A percentile compares a stretch with the other conserved stretches of the same genome.
These are phyloP conservation scores for Golubevia sp. DNA, from an alignment of 1,284 basidiomycete species.

Conservation along the genomic window DNA sequence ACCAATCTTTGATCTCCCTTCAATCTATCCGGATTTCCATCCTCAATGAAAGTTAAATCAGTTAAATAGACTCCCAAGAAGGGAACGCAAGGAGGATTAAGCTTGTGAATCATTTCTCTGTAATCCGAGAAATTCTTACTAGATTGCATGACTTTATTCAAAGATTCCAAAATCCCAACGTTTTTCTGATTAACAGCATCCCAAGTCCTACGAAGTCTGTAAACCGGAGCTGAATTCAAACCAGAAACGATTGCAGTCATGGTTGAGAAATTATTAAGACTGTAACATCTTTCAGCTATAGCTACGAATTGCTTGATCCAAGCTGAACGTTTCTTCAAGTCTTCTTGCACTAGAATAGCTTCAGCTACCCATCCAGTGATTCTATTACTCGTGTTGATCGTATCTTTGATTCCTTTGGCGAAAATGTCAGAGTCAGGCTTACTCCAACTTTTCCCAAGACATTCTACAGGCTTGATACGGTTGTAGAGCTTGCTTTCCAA, in stretches of 20 bases:
- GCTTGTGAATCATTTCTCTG: conserved; percentile 78
- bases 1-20: conserved; percentile 70
- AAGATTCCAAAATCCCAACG: conserved; percentile 65
- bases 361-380: conserved; percentile 92
- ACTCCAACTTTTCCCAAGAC: conserved; percentile 69
- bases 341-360: conserved; percentile 80
- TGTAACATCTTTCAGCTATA: conserved; percentile 87
- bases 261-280: conserved; percentile 89
- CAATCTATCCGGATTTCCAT: conserved; percentile 89
- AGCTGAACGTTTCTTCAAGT: conserved; percentile 79
- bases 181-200: conserved; percentile 76
- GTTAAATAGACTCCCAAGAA: conserved; percentile 97
- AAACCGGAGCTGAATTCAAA: conserved; percentile 89
- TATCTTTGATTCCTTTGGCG: conserved; percentile 80
- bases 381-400: conserved; percentile 89
- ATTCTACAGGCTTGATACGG: conserved; percentile 87
- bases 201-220: conserved; percentile 92
- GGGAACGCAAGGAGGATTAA: conserved; percentile 93
- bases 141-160: conserved; percentile 84
- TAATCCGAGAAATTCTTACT: conserved; percentile 94
- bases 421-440: conserved; percentile 23
- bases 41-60: conserved; percentile 94
- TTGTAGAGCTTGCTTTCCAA: conserved; percentile 87
- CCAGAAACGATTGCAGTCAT: conserved; percentile 96
- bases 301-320: conserved; percentile 89